Conservation (phyloP, 2,329 filamentous ascomycete genomes). For the Onygenales sp. region DNA sequence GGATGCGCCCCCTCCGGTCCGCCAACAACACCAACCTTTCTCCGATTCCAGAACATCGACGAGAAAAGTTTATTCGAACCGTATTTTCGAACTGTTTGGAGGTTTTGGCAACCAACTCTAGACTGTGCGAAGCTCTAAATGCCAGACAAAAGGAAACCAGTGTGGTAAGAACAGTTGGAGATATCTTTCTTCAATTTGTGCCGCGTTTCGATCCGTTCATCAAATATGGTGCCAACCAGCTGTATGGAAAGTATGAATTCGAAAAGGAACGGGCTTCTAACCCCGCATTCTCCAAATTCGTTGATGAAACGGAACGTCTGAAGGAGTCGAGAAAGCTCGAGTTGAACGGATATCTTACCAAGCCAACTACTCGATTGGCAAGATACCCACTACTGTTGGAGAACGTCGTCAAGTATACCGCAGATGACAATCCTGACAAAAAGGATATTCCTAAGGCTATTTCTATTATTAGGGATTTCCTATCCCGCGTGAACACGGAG, state of each 20-base stretch:
- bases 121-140: slow-evolving; percentile 79
- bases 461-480: slow-evolving; percentile 72
- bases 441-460: slow-evolving; percentile 87
- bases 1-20: slow-evolving; percentile 84
- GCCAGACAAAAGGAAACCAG: slow-evolving; percentile 81
- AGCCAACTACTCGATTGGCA: slow-evolving; percentile 89
- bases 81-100: slow-evolving; percentile 97
- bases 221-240: slow-evolving; percentile 86
- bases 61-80: slow-evolving; percentile 83
- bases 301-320: slow-evolving; percentile 89
- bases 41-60: slow-evolving; percentile 76
- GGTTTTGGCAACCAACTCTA: slow-evolving; percentile 83
- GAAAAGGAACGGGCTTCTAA: slow-evolving; percentile 91
- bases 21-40: slow-evolving; percentile 56
- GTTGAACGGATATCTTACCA: slow-evolving; percentile 93
- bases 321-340: slow-evolving; percentile 96
- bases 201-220: slow-evolving; percentile 95
- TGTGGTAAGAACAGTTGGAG: slow-evolving; percentile 80
- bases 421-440: slow-evolving; percentile 80
- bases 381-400: slow-evolving; percentile 88
- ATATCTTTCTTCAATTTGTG: slow-evolving; percentile 88
- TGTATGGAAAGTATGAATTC: slow-evolving; percentile 96
- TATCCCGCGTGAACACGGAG: slow-evolving; percentile 84
- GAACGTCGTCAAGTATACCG: slow-evolving; percentile 83
- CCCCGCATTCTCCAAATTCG: slow-evolving; percentile 75